Percentiles rank a stretch among this genome's conserved stretches.
phyloP scores from a whole-genome alignment of 75 land plant species.

The Gnetum montanum region DNA sequence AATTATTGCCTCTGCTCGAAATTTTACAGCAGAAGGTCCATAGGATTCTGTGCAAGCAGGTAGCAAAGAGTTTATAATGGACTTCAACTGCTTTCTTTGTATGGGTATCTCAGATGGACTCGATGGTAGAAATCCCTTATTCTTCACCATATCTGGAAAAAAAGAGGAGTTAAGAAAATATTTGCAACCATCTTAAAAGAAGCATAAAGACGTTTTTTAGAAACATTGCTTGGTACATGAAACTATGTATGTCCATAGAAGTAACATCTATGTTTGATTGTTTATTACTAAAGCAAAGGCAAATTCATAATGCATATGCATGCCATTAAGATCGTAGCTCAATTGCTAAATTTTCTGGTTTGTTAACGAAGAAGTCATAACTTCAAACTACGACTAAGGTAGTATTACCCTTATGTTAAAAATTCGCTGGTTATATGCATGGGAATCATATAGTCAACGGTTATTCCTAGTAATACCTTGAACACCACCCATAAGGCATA shows the following conservation, averaged over 20 bases:
- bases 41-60: conserved; percentile 86
- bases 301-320: too few species aligned
- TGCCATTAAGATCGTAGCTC: too few species aligned
- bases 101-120: conserved; percentile 80
- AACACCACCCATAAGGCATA: too few species aligned
- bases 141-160: conserved; percentile 90
- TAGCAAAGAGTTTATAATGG: conserved; percentile 72
- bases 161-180: neutral
- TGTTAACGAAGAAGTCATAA: too few species aligned
- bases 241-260: neutral
- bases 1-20: conserved; percentile 84
- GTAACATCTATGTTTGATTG: neutral
- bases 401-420: too few species aligned
- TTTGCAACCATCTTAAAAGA: neutral
- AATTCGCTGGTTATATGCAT: too few species aligned
- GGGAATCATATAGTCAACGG: too few species aligned
- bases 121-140: conserved; percentile 95
- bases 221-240: neutral
- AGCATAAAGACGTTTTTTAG: neutral
- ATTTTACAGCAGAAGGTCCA: conserved; percentile 54
- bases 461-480: too few species aligned
- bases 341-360: too few species aligned
- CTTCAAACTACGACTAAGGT: too few species aligned
- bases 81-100: conserved; percentile 84
- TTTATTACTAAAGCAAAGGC: neutral